Percentiles rank a stretch among this genome's conserved stretches.
phyloP scores from a whole-genome alignment of 2,329 filamentous ascomycete genomes.

The Ascochyta pisi region DNA sequence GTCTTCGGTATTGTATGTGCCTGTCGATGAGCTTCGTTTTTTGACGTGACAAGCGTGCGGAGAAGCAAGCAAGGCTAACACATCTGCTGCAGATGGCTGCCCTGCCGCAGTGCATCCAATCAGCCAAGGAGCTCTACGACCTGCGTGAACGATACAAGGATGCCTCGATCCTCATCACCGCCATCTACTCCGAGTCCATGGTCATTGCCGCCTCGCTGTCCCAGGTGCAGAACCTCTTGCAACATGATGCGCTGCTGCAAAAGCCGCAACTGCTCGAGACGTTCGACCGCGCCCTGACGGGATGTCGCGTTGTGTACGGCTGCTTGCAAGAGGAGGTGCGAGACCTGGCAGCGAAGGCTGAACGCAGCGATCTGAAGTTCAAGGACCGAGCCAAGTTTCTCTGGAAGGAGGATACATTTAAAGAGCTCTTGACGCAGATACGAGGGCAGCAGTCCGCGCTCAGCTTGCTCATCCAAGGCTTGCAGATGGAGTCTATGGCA shows the following conservation, averaged over 20 bases:
- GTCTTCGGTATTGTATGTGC: conserved; percentile 16
- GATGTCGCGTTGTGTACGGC: conserved; percentile 42
- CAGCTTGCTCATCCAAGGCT: conserved; percentile 40
- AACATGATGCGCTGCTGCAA: conserved; percentile 34
- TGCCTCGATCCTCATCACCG: conserved; percentile 39
- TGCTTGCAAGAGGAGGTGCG: conserved; percentile 44
- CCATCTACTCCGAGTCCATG: conserved; percentile 45
- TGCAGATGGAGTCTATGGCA: conserved; percentile 46
- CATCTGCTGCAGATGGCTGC: conserved; percentile 24
- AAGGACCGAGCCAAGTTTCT: conserved; percentile 37
- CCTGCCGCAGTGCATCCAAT: conserved; percentile 36
- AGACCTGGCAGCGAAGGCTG: conserved; percentile 29
- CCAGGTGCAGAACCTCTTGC: conserved; percentile 40
- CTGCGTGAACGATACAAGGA: conserved; percentile 40
- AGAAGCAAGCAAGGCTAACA: conserved; percentile 8
- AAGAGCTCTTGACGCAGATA: conserved; percentile 44
- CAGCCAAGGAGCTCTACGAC: conserved; percentile 41
- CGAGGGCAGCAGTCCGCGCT: conserved; percentile 44
- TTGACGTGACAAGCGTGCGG: neutral
- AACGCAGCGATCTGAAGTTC: conserved; percentile 30
- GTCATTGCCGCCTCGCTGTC: conserved; percentile 43
- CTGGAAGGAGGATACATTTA: conserved; percentile 45
- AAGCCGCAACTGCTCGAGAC: conserved; percentile 42
- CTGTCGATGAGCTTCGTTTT: no score
- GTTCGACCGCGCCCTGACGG: conserved; percentile 42